A percentile compares a stretch with the other conserved stretches of the same genome.
phyloP scores from a whole-genome alignment of 768 basidiomycete genomes.

The Amanita molliuscula region DNA sequence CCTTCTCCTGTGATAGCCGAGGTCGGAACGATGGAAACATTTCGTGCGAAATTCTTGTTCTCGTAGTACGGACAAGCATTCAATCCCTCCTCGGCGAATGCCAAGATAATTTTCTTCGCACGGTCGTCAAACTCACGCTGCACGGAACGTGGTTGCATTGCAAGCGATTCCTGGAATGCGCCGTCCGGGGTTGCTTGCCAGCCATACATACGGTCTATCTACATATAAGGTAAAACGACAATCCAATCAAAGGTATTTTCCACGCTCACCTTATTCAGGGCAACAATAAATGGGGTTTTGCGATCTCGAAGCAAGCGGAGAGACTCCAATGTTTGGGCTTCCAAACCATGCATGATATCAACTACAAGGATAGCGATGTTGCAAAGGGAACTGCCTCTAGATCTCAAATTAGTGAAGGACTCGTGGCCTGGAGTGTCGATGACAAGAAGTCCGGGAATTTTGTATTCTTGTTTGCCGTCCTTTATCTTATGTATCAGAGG shows the following conservation, averaged over 20 bases:
- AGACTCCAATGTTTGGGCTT: constrained; percentile 97
- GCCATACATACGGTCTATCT: constrained; percentile 97
- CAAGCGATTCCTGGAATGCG: constrained; percentile 85
- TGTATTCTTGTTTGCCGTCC: constrained; percentile 84
- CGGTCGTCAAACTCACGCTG: constrained; percentile 92
- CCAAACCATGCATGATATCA: constrained; percentile 98
- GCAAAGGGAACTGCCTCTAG: constrained; percentile 92
- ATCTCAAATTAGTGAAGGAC: constrained; percentile 94
- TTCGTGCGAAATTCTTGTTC: constrained; percentile 89
- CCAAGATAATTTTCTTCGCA: constrained; percentile 72
- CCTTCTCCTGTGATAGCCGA: constrained; percentile 98
- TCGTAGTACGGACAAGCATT: constrained; percentile 96
- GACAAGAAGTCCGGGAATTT: constrained; percentile 89
- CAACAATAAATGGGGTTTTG: constrained; percentile 98
- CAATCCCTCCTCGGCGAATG: constrained; percentile 96
- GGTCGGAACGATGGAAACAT: constrained; percentile 94
- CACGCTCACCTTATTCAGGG: constrained; percentile 77
- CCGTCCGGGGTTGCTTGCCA: constrained; percentile 90
- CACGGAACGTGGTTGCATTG: constrained; percentile 67
- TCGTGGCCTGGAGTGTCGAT: constrained; percentile 99
- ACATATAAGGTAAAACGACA: constrained; percentile 4
- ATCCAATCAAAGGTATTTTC: not conserved
- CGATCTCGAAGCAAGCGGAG: constrained; percentile 82
- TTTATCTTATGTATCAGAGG: constrained; percentile 16
- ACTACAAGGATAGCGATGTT: constrained; percentile 99